phyloP scores from a whole-genome alignment of 768 basidiomycete species.

The Lentinus tigrinus region DNA sequence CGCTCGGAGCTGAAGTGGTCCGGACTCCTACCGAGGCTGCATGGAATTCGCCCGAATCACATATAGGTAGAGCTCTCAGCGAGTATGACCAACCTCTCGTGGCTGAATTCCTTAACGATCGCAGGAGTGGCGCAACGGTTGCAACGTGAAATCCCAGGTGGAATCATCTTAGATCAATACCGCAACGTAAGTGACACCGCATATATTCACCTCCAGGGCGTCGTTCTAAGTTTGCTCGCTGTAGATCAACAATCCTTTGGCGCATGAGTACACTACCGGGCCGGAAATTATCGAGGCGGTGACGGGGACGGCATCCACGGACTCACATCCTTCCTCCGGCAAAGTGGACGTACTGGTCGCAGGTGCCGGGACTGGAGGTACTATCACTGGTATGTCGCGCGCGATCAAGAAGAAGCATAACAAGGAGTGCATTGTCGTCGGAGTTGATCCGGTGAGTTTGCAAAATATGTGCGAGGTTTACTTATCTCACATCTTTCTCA shows the following conservation, averaged over 20 bases:
- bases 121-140: slow-evolving; percentile 82
- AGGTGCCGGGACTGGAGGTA: slow-evolving; percentile 94
- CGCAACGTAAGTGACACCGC: slow-evolving; percentile 51
- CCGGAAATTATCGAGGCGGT: slow-evolving; percentile 89
- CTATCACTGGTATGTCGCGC: slow-evolving; percentile 82
- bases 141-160: slow-evolving; percentile 75
- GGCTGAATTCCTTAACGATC: slow-evolving; percentile 86
- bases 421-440: slow-evolving; percentile 71
- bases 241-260: slow-evolving; percentile 81
- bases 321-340: slow-evolving; percentile 56
- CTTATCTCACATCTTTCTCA: slow-evolving; percentile 29
- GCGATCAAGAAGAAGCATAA: slow-evolving; percentile 82
- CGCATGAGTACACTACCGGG: slow-evolving; percentile 88
- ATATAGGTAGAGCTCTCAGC: slow-evolving; percentile 73
- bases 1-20: slow-evolving; percentile 91
- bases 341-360: slow-evolving; percentile 83
- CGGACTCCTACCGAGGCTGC: slow-evolving; percentile 90
- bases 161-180: slow-evolving; percentile 93
- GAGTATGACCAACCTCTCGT: slow-evolving; percentile 46
- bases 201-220: neutral
- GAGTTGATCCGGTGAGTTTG: slow-evolving; percentile 81
- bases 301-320: slow-evolving; percentile 59
- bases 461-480: neutral
- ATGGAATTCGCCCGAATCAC: slow-evolving; percentile 86
- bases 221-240: slow-evolving; percentile 9